Percentiles rank a stretch among this genome's conserved stretches.
phyloP scores from a whole-genome alignment of 2,329 filamentous ascomycete genomes.

The Sclerotinia borealis region DNA sequence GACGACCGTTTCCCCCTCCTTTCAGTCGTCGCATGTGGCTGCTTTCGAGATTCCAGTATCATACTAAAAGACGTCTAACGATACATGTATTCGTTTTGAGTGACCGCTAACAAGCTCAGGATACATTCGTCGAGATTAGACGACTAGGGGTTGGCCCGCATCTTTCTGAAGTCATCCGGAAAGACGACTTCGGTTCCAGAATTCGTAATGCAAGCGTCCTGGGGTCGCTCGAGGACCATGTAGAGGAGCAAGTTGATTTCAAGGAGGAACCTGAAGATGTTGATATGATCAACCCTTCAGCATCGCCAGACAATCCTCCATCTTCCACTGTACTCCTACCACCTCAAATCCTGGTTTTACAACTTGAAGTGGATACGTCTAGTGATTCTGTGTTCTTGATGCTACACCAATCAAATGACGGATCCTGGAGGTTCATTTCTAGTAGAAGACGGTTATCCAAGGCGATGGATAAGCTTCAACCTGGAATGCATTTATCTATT shows the following conservation, averaged over 20 bases:
- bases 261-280: slow-evolving; percentile 26
- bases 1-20: neutral
- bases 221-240: slow-evolving; percentile 43
- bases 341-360: slow-evolving; percentile 74
- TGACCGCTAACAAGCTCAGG: slow-evolving; percentile 39
- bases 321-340: slow-evolving; percentile 42
- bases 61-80: neutral
- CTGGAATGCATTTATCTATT: slow-evolving; percentile 62
- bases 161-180: slow-evolving; percentile 69
- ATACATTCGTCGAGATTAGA: slow-evolving; percentile 74
- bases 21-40: neutral
- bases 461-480: slow-evolving; percentile 46
- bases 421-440: slow-evolving; percentile 36
- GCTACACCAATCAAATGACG: slow-evolving; percentile 45
- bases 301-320: neutral
- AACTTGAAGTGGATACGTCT: slow-evolving; percentile 51
- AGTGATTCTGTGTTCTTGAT: slow-evolving; percentile 74
- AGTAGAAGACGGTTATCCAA: slow-evolving; percentile 50
- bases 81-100: neutral
- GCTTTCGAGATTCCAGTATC: neutral
- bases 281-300: slow-evolving; percentile 7
- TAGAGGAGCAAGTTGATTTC: slow-evolving; percentile 34
- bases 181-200: slow-evolving; percentile 68
- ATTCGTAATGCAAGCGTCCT: slow-evolving; percentile 78
- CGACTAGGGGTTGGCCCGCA: slow-evolving; percentile 65